These are phyloP conservation scores for Alternaria novae-zelandiae DNA, from an alignment of 2,329 filamentous ascomycete genomes.

Conservation along the genomic window DNA sequence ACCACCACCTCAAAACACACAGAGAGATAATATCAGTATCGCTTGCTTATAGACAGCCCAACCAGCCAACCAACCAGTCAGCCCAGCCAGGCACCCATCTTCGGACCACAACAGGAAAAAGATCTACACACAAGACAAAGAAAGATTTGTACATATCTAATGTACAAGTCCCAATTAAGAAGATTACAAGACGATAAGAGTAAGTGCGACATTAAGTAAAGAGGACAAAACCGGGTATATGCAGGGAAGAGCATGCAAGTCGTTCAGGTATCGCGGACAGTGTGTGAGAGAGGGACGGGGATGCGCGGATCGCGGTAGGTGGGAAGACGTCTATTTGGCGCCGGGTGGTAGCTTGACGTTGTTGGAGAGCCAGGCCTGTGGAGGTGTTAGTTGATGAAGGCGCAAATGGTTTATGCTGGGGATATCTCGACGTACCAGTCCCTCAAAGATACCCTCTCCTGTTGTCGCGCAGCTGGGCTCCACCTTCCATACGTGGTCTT, in stretches of 20 bases:
- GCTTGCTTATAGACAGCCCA: background rate
- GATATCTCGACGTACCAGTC: conserved; percentile 45
- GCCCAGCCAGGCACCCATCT: background rate
- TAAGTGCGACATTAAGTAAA: background rate
- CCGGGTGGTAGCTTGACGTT: conserved; percentile 56
- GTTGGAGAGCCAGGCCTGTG: conserved; percentile 57
- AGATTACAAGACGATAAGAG: conserved; percentile 9
- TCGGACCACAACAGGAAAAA: background rate
- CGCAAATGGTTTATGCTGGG: background rate
- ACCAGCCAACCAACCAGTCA: background rate
- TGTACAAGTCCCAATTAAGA: background rate
- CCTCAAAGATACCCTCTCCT: conserved; percentile 61
- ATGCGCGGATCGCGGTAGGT: background rate
- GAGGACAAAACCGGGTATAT: conserved; percentile 47
- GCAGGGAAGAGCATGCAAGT: conserved; percentile 46
- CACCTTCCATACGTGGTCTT: conserved; percentile 61
- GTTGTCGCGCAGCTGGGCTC: conserved; percentile 62
- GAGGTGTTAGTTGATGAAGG: background rate
- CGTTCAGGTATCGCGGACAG: conserved; percentile 35
- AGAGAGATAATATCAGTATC: background rate
- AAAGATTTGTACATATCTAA: background rate
- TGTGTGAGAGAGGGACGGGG: background rate
- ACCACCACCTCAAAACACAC: background rate
- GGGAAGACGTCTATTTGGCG: conserved; percentile 37
- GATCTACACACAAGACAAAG: background rate